Evolutionary conservation across 345 rosid species (phyloP).

Genomic region (Eucalyptus virginea): DNA sequence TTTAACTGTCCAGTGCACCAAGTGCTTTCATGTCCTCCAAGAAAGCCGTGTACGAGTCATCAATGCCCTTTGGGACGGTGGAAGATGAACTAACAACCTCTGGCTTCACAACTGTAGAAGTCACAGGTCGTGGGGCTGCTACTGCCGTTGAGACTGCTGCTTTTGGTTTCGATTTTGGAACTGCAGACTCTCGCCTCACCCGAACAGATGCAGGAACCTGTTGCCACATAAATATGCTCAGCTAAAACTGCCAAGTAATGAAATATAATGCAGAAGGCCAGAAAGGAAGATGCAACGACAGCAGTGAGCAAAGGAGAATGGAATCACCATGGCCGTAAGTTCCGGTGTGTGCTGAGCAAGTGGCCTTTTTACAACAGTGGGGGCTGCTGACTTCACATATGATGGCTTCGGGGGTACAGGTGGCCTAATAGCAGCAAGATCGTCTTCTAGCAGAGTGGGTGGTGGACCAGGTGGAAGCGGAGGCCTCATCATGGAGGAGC

Average conservation of each 20-base stretch:
- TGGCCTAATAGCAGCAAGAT: constrained; percentile 30
- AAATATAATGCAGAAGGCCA: neutral
- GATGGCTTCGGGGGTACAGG: constrained; percentile 76
- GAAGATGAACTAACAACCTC: constrained; percentile 26
- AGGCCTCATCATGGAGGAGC: constrained; percentile 93
- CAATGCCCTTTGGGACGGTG: constrained; percentile 64
- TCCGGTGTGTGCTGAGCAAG: constrained; percentile 97
- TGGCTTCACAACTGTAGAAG: constrained; percentile 29
- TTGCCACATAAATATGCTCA: neutral
- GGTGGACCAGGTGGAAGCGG: constrained; percentile 99
- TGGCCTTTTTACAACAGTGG: constrained; percentile 96
- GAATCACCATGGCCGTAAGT: constrained; percentile 88
- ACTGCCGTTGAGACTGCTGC: constrained; percentile 11
- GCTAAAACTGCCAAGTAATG: neutral
- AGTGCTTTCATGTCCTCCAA: constrained; percentile 99
- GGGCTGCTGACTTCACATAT: constrained; percentile 92
- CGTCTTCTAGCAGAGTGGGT: constrained; percentile 41
- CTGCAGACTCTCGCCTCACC: constrained; percentile 76
- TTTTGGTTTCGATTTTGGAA: constrained; percentile 66
- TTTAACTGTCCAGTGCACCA: constrained; percentile 84
- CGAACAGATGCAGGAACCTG: constrained; percentile 98
- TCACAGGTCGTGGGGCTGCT: constrained; percentile 21
- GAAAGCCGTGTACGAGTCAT: constrained; percentile 82
- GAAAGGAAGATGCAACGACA: neutral
- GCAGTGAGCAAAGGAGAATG: neutral